These are phyloP conservation scores for Spizellomyces punctatus DNA, from an alignment of 192 early-diverging fungal species.

Conservation along the genomic window DNA sequence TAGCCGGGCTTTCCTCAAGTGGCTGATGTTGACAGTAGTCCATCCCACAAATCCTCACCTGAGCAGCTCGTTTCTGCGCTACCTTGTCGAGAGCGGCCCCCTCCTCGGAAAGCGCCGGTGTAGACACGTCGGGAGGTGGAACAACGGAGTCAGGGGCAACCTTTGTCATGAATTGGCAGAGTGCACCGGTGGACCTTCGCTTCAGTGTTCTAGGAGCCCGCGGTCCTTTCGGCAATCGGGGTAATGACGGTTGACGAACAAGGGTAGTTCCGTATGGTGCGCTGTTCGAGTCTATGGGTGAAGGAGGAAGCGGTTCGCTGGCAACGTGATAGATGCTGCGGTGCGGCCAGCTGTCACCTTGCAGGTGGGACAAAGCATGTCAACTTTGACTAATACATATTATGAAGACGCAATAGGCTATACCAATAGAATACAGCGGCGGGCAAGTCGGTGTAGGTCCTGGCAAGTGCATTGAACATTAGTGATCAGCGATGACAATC, in stretches of 20 bases:
- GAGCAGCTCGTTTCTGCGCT: constrained; percentile 21
- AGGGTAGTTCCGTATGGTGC: not conserved
- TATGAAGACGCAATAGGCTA: too few species aligned
- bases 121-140: not conserved
- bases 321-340: not conserved
- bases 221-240: not conserved
- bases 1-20: too few species aligned
- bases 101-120: not conserved
- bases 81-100: constrained; percentile 4
- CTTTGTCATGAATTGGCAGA: not conserved
- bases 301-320: constrained; percentile 1
- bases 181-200: not conserved
- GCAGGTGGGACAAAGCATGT: too few species aligned
- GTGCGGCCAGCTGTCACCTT: too few species aligned
- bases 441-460: too few species aligned
- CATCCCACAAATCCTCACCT: constrained; percentile 4
- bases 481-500: too few species aligned
- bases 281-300: not conserved
- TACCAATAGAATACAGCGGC: too few species aligned
- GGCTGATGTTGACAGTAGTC: not conserved
- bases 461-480: too few species aligned
- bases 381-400: too few species aligned
- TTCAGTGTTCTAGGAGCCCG: not conserved
- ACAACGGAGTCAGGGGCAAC: not conserved
- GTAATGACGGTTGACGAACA: not conserved